Base-by-base conservation (phyloP, 192 early-diverging fungal species). In the Entomortierella beljakovae region DNA sequence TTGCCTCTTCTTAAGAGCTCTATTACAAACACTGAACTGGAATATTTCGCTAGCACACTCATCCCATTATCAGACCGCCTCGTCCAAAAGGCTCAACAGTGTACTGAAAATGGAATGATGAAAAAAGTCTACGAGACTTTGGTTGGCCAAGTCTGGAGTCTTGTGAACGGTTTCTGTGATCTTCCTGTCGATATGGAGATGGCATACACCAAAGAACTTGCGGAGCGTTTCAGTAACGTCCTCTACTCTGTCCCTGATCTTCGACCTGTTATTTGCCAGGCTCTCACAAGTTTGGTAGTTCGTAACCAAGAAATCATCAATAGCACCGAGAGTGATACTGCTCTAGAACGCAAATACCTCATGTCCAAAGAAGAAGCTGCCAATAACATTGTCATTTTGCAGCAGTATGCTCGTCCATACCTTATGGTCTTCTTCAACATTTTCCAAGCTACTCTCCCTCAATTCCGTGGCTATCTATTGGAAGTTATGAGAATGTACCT, bases 51-150 rank as follows among this genome's bases (percentile, higher is more conserved):
- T 15, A 64, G 81, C 32, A 82, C 66, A 1, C 71, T 98, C 58
- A 84, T 96, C n/a, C 96, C 96, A 3, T 71, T 98, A 25, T 92
- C 91, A 4, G 90, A 95, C 34, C 83, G 87, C 16, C 83, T 98
- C 51, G 77, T 87, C 13, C 83, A 84, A 23, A 92, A 90, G 74
- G 84, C 90, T 31, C 85, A 85, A 35, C 81, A 79, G 46, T 93
- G 88, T 65, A 68, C 81, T 22, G 68, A 90, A 67, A 87, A 85
- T 57, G 77, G 91, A 26, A 84, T 89, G 54, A 83, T 92, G 50
- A 89, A 92, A 82, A 97, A 98, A 80, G 87, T 99, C 38, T 98
- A 91, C 81, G 93, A 93, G 57, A 97, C 97, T 3, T 85, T 99
- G 31, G 87, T 86, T 34, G 84, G 91, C 33, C 98, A 99, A 85